Base-by-base conservation (phyloP, 192 early-diverging fungal genomes). In the Mortierella alpina region DNA sequence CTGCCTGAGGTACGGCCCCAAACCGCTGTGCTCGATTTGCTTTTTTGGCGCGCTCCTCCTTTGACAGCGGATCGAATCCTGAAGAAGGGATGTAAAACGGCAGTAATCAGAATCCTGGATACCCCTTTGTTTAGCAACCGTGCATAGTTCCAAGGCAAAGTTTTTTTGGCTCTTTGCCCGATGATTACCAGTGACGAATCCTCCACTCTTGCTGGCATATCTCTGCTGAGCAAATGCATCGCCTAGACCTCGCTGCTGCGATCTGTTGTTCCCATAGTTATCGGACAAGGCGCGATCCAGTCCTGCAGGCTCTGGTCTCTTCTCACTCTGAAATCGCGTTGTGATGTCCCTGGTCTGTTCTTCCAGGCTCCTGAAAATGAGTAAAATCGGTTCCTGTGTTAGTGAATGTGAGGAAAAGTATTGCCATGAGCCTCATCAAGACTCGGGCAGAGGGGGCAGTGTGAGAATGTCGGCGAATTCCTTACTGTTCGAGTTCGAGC, bases 11-110 rank as follows among this genome's bases (percentile, higher is more conserved):
- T 14, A 45, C 2, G 13, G 54, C 53, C 8, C 77, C 77, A 56
- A 80, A 80, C 0, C 77, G 64, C 14, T 68, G 70, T 14, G 77
- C 70, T 39, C 77, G 77, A 22, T 46, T 68, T 0, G 77, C 77
- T 45, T 68, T 72, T 39, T 80, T 80, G 13, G 68, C 70, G 18
- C 49, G 57, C 53, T 80, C 77, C 49, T 72, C 77, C 46, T 67
- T 80, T n/a, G 77, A 72, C 39, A 80, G 42, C 15, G 60, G 64
- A 59, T 80, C 77, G 40, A 80, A 80, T 15, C 77, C 77, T 80
- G 53, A 12, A 5, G 23, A 14, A n/a, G 20, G 1, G 17, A 20
- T 66, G 10, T 12, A 59, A 18, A 49, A n/a, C 14, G 10, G 61
- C 31, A n/a, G 49, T 11, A 23, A 39, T 40, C 11, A 45, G 12